Evolutionary conservation across 2,329 filamentous ascomycete genomes (phyloP).

Genomic region (Leptodontidium sp.): DNA sequence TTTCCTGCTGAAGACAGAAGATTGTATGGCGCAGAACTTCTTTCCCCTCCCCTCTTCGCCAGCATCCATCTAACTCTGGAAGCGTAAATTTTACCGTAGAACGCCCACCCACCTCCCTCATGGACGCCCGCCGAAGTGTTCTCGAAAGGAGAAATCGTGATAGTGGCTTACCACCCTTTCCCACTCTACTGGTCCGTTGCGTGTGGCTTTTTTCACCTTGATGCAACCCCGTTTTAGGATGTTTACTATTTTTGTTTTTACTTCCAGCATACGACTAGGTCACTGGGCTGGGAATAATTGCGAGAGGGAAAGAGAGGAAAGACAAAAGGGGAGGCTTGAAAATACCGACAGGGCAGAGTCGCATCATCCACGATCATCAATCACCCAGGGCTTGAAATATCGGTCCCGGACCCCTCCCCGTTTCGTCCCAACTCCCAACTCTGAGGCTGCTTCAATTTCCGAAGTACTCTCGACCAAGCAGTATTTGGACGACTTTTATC

Average conservation of each 20-base stretch:
- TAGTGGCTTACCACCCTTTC: slow-evolving; percentile 19
- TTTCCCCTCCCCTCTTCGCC: too few species aligned
- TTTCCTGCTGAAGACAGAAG: neutral
- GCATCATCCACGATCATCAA: neutral
- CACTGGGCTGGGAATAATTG: neutral
- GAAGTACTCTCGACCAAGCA: slow-evolving; percentile 3
- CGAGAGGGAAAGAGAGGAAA: neutral
- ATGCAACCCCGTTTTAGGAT: slow-evolving; percentile 13
- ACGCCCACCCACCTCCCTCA: neutral
- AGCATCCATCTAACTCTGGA: too few species aligned
- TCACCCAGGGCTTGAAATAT: neutral
- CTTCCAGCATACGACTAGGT: neutral
- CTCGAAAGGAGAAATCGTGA: slow-evolving; percentile 21
- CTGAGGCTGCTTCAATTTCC: slow-evolving; percentile 12
- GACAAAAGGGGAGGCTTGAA: neutral
- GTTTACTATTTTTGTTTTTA: slow-evolving; percentile 2
- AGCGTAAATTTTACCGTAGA: neutral
- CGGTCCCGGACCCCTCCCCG: neutral
- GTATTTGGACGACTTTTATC: slow-evolving; percentile 3
- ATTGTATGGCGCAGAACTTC: neutral
- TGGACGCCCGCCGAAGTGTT: neutral
- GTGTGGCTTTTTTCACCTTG: neutral
- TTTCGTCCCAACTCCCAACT: slow-evolving; percentile 1
- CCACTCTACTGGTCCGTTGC: neutral
- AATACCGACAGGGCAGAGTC: neutral